Conservation (phyloP, 2,329 filamentous ascomycete genomes). For the Thelonectria blattea region DNA sequence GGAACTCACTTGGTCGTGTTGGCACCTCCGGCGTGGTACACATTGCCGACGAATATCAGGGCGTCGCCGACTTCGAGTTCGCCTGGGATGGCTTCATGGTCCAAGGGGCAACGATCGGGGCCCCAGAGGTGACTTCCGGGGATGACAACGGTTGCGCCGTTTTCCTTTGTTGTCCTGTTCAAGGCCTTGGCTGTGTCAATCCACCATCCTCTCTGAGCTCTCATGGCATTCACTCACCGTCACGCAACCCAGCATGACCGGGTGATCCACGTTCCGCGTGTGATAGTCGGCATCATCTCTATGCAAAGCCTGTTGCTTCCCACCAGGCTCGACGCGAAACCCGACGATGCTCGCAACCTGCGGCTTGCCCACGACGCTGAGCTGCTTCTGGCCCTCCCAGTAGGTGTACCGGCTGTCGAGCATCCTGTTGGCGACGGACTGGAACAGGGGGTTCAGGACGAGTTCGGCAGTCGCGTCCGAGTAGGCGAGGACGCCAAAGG, state of each 20-base stretch:
- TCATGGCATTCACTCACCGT: not conserved
- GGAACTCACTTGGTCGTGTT: slow-evolving; percentile 40
- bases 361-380: slow-evolving; percentile 5
- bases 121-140: slow-evolving; percentile 50
- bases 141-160: slow-evolving; percentile 50
- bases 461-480: slow-evolving; percentile 12
- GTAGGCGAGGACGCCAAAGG: not conserved
- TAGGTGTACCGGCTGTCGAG: slow-evolving; percentile 2
- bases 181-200: not conserved
- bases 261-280: slow-evolving; percentile 5
- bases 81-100: slow-evolving; percentile 47
- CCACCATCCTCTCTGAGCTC: not conserved
- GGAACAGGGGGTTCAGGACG: slow-evolving; percentile 4
- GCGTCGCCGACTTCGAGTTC: slow-evolving; percentile 50
- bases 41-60: slow-evolving; percentile 47
- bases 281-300: slow-evolving; percentile 13
- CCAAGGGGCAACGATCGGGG: slow-evolving; percentile 43
- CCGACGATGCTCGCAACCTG: slow-evolving; percentile 8
- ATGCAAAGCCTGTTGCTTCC: slow-evolving; percentile 7
- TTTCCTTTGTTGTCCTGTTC: slow-evolving; percentile 39
- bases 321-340: slow-evolving; percentile 12
- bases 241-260: slow-evolving; percentile 13
- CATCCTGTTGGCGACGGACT: slow-evolving; percentile 1
- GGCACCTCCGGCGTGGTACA: slow-evolving; percentile 49
- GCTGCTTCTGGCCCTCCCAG: slow-evolving; percentile 8